Evolutionary conservation across 371 early-diverging fungal genomes (phyloP), one percentile per base, ranked within the genome.

Genomic region (Lichtheimia ornata): DNA sequence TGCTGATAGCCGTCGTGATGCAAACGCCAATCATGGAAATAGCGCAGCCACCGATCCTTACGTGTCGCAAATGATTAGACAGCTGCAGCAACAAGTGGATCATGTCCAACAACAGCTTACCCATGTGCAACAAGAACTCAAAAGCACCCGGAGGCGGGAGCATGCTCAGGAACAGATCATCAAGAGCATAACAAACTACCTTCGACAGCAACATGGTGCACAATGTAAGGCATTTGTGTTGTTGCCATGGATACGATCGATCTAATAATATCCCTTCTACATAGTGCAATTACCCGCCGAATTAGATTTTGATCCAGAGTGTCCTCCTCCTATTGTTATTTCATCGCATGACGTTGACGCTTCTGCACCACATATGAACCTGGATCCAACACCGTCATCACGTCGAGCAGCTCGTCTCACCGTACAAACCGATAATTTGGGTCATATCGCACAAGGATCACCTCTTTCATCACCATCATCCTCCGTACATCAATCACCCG

Each of bases 61-160:
- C 9, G 35, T 35, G 35, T 35, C 35, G 11, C 35, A 35, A 35
- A 35, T 35, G 35, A 35, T 35, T 35, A 35, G 35, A 35, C 35
- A 35, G 9, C 35, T 35, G 9, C 35, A 35, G 9, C 85, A 87
- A 67, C 85, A 88, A 60, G 69, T 92, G 41, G 71, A 77, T 18
- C 81, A 84, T 35, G 72, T 94, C 12, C 87, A 90, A 63, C 84
- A 87, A 30, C 84, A 83, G 44, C 83, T 89, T 61, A 65, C 66
- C 15, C 86, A 87, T 62, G 84, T 91, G 11, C 70, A 82, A 20
- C 76, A 84, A 30, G 92, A 94, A 65, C 76, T 94, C 50, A 53
- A 75, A 4, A 88, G 88, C 56, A 81, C 83, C 0, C 81, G 82
- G 47, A 77, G 84, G 62, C 81, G 76, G 57, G 83, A 84, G 53